Evolutionary conservation across 2,329 filamentous ascomycete genomes (phyloP), one percentile per base, ranked within the genome.

Genomic region (Penicillium sclerotiorum): DNA sequence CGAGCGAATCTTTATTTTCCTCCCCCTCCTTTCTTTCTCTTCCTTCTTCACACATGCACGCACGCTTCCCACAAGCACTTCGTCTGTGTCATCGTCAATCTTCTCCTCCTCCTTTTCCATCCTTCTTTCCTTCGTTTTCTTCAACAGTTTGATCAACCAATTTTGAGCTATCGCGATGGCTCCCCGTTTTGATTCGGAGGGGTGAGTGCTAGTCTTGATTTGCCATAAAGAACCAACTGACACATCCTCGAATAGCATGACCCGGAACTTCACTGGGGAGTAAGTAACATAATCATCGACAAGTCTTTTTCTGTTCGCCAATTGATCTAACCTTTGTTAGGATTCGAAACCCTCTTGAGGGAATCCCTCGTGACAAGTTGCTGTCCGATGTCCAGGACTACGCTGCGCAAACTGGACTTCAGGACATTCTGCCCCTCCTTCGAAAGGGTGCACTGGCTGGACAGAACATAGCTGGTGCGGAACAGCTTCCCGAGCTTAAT

Each of bases 381-480:
- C 57, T 57, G 52, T 39, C 22, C 0, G 30, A 54, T 23, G 58
- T 57, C 13, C 41, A 51, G 5, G 38, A 15, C 3, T 60, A 52
- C 61, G 85, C 84, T 28, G 71, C 74, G 12, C 71, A 79, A 35
- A 81, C 86, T 57, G 77, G 77, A 20, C 75, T 91, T 21, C 68
- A 73, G 2, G 80, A 86, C 46, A 78, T 86, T 56, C 70, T 83
- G 3, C 47, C 54, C 2, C 17, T 52, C 11, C 45, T 60, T 18
- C 37, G 50, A 20, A 60, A 59, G 38, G 89, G 87, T 27, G 89
- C 88, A 3, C 76, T 93, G 9, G 80, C 91, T 15, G 89, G 89
- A 2, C 87, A 89, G 66, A 83, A 86, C 58, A 87, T 87, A 0
- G 73, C 74, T 8, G 76, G 77, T 23, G 88, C 80, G 65, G 85